These are phyloP conservation scores for Claviceps humidiphila DNA, from an alignment of 2,329 filamentous ascomycete genomes.

Conservation along the genomic window DNA sequence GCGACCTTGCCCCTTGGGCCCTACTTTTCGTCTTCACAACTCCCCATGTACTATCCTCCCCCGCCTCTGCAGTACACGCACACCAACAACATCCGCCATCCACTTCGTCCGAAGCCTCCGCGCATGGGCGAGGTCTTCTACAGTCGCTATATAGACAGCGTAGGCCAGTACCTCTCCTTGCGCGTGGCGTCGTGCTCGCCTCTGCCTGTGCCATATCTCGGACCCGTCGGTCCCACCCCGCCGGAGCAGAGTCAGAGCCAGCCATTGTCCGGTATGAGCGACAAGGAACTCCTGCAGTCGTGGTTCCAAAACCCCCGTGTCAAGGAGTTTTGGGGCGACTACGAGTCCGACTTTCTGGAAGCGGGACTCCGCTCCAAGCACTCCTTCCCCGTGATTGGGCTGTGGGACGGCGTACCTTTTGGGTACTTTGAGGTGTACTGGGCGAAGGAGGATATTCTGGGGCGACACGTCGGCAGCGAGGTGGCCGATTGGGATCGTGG, in stretches of 20 bases:
- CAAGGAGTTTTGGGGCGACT: slow-evolving; percentile 68
- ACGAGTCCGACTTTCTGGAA: slow-evolving; percentile 52
- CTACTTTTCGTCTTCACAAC: slow-evolving; percentile 69
- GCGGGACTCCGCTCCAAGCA: slow-evolving; percentile 53
- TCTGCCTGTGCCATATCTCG: slow-evolving; percentile 49
- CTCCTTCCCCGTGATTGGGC: slow-evolving; percentile 80
- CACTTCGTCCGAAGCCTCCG: slow-evolving; percentile 74
- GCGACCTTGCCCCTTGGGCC: slow-evolving; percentile 44
- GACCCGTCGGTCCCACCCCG: slow-evolving; percentile 35
- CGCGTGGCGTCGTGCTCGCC: slow-evolving; percentile 63
- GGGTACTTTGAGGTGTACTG: slow-evolving; percentile 98
- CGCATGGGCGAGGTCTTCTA: slow-evolving; percentile 89
- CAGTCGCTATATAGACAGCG: slow-evolving; percentile 68
- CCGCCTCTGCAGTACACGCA: slow-evolving; percentile 68
- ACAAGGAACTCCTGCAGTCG: slow-evolving; percentile 52
- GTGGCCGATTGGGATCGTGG: slow-evolving; percentile 76
- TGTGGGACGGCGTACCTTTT: slow-evolving; percentile 91
- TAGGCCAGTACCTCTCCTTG: slow-evolving; percentile 78
- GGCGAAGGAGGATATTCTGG: slow-evolving; percentile 83
- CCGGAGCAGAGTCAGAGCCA: slow-evolving; percentile 26
- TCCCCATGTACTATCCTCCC: slow-evolving; percentile 85
- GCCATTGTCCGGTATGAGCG: slow-evolving; percentile 30
- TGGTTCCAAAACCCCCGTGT: slow-evolving; percentile 89
- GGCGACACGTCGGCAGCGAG: slow-evolving; percentile 50
- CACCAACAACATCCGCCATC: slow-evolving; percentile 70